Conservation (phyloP, 2,329 filamentous ascomycete species). For the Neoarthrinium moseri region DNA sequence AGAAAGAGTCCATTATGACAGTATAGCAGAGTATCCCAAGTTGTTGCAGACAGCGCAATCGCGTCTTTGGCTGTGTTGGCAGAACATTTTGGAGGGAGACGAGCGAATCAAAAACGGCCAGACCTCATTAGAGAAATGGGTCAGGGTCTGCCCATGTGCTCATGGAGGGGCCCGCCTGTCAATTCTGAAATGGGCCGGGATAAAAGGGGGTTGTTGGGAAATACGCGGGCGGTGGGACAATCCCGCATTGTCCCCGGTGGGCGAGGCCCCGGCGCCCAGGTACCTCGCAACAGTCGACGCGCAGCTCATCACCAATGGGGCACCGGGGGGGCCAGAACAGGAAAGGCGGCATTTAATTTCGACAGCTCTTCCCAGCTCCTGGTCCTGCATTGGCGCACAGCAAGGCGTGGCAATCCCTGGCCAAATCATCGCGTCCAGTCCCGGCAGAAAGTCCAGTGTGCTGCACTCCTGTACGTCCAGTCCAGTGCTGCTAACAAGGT, state of each 20-base stretch:
- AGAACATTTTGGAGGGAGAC: too few species aligned
- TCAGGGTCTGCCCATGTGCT: too few species aligned
- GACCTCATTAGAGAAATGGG: too few species aligned
- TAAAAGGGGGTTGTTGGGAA: not conserved
- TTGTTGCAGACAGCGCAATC: too few species aligned
- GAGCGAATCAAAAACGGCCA: too few species aligned
- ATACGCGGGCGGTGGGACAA: not conserved
- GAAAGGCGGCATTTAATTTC: constrained; percentile 3
- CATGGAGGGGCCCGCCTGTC: constrained; percentile 5
- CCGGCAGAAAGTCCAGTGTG: not conserved
- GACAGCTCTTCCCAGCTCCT: constrained; percentile 9
- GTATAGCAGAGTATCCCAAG: too few species aligned
- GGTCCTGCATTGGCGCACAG: constrained; percentile 4
- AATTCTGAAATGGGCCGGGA: not conserved
- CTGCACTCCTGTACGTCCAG: too few species aligned
- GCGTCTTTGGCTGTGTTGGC: too few species aligned
- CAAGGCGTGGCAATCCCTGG: constrained; percentile 8
- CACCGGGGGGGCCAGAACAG: not conserved
- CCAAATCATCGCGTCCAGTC: constrained; percentile 5
- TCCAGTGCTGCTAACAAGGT: too few species aligned
- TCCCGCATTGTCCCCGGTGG: not conserved
- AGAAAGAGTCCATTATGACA: too few species aligned
- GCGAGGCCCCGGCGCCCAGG: not conserved
- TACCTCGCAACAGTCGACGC: constrained; percentile 2
- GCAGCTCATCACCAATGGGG: constrained; percentile 5